Percentiles rank a stretch among this genome's conserved stretches.
Conservation (phyloP, 2,329 filamentous ascomycete genomes). For the Rachicladosporium sp. region DNA sequence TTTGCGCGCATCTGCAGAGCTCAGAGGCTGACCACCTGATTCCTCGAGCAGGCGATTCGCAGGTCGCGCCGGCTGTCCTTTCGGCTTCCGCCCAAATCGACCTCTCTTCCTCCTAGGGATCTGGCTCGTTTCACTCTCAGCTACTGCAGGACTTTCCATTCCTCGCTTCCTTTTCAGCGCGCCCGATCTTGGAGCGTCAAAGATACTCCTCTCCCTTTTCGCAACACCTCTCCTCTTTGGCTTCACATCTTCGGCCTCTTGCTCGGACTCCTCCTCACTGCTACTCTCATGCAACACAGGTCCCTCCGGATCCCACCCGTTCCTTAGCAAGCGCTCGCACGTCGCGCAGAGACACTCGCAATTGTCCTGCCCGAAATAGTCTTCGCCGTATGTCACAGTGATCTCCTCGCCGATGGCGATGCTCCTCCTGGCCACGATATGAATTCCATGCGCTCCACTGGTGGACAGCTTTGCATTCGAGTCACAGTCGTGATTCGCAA, state of each 20-base stretch:
- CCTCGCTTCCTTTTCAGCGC: constrained; percentile 11
- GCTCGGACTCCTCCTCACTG: constrained; percentile 25
- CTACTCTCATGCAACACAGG: constrained; percentile 20
- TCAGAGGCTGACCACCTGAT: background rate
- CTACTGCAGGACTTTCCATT: constrained; percentile 4
- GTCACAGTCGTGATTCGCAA: constrained; percentile 93
- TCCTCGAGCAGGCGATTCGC: too few species aligned
- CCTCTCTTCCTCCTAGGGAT: too few species aligned
- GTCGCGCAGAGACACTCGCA: constrained; percentile 87
- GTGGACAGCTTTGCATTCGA: constrained; percentile 84
- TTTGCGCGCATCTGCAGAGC: background rate
- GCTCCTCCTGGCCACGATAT: constrained; percentile 70
- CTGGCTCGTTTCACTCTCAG: too few species aligned
- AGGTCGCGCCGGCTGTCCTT: too few species aligned
- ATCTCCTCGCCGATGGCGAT: constrained; percentile 88
- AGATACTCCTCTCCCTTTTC: too few species aligned
- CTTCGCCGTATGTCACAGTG: constrained; percentile 88
- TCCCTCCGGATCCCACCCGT: constrained; percentile 61
- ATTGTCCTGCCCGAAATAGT: constrained; percentile 91
- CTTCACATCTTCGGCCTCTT: constrained; percentile 16
- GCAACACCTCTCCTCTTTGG: too few species aligned
- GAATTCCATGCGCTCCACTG: constrained; percentile 72
- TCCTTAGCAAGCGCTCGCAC: constrained; percentile 62
- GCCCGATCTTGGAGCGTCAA: too few species aligned
- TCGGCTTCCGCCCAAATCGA: too few species aligned